Base-by-base conservation (phyloP, 1,284 basidiomycete species). In the Ganoderma sinense region DNA sequence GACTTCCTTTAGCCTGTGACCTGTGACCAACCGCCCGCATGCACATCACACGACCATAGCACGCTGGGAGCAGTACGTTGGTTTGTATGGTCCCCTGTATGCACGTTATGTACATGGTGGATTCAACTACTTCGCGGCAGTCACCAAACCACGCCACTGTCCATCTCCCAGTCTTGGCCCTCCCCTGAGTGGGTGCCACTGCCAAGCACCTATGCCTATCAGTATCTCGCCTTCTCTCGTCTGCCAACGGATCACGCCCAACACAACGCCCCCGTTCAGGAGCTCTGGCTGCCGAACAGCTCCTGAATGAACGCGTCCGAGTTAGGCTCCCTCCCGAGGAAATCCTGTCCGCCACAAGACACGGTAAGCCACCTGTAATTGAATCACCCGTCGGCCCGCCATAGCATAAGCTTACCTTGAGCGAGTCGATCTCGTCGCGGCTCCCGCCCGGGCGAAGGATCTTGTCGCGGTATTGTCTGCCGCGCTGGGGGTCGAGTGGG, bases 291-390 rank as follows among this genome's bases (percentile, higher is more conserved):
- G 39, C 87, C 89, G 71, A 91, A 91, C 39, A 91, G 78, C 76
- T 90, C 88, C 75, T 91, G 82, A 74, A 94, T 81, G 82, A 95
- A 95, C 8, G 94, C 94, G 26, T 92, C 88, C 70, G 89, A 90
- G 74, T 92, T 93, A 4, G 94, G 92, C 60, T 86, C 84, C 18
- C 94, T 86, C 6, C 94, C 94, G 68, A 96, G 85, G 88, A 95
- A 94, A 73, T 91, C 84, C 84, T 88, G 67, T 18, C n/a, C 20
- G n/a, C 23, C 14, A 5, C 58, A 16, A 41, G 23, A 31, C 23
- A 8, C n/a, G 26, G 16, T 43, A 31, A 60, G 40, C 55, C 14
- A 14, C 45, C 16, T 6, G 20, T 33, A 7, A 45, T 13, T 31
- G 29, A n/a, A 26, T 45, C 20, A 33, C 31, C 26, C 40, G 5